Base-by-base conservation (phyloP, 2,329 filamentous ascomycete species). In the Blastomyces percursus region DNA sequence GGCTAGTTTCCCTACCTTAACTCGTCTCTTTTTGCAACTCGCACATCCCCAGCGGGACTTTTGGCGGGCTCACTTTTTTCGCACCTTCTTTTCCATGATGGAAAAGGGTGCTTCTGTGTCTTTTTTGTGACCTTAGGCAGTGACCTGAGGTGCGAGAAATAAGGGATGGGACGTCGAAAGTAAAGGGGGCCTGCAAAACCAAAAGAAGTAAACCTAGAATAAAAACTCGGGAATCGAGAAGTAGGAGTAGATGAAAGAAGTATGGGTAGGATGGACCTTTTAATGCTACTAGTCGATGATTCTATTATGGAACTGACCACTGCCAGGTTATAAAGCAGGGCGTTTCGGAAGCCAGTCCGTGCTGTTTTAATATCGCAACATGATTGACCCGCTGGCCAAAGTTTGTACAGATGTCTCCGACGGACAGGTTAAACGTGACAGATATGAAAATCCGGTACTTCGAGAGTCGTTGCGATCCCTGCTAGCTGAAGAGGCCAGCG, bases 21-120 rank as follows among this genome's bases (percentile, higher is more conserved):
- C 44, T 14, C 44, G 16, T 35, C 27, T 48, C 35, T n/a, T 48
- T 44, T 60, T 60, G 27, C 59, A 60, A 24, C 30, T 40, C 12
- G 7, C 14, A 35, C 59, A 60, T 48, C 59, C 59, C 48, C 59
- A 51, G 12, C 59, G 44, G n/a, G 59, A 60, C n/a, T 60, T 60
- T 35, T 9, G 9, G 21, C 52, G 58, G 6, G 42, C n/a, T 30
- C 59, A 24, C 14, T 30, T 38, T 21, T 56, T 56, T 14, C 12
- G 54, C 54, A 14, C 21, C 8, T 56, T 51, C 4, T 2, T 14
- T 51, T 51, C 48, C 48, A 51, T 30, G 48, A 12, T 16, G 24
- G 24, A 30, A 11, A 51, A 51, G 48, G 19, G 24, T 24, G 14
- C 12, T 30, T 51, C 6, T 27, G 24, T 51, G 14, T 11, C 24